Percentiles rank a stretch among this genome's conserved stretches.
These are phyloP conservation scores for Prunus salicina DNA, from an alignment of 306 rosid genomes.

Conservation along the genomic window DNA sequence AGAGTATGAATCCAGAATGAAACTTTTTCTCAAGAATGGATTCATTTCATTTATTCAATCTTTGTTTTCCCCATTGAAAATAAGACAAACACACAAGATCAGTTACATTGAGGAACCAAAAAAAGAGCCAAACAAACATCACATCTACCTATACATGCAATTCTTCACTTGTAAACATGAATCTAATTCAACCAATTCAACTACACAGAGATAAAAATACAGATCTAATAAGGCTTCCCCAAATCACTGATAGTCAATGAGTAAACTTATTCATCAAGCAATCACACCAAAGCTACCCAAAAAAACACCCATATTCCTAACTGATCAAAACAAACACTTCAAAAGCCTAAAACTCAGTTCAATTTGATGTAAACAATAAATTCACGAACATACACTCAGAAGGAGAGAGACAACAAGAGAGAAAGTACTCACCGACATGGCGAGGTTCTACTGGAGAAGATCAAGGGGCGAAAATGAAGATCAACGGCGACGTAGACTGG, in stretches of 20 bases:
- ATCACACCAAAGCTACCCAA: background rate
- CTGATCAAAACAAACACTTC: background rate
- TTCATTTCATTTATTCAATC: background rate
- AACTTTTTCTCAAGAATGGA: background rate
- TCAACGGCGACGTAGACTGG: background rate
- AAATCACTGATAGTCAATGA: background rate
- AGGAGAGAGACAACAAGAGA: background rate
- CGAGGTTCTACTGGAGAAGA: constrained; percentile 7
- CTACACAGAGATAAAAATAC: background rate
- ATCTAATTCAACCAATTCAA: background rate
- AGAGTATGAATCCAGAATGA: background rate
- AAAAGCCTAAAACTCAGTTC: background rate
- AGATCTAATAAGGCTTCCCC: constrained; percentile 5
- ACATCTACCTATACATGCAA: background rate
- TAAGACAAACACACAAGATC: constrained; percentile 3
- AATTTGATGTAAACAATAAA: background rate
- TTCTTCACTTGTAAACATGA: background rate
- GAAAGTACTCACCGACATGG: constrained; percentile 40
- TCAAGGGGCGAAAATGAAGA: background rate
- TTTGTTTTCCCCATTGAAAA: background rate
- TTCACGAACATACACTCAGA: background rate
- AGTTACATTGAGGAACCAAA: background rate
- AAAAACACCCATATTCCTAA: background rate
- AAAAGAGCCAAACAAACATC: background rate
- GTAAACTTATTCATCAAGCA: background rate